Percentiles rank a stretch among this genome's conserved stretches.
phyloP scores from a whole-genome alignment of 331 rosid species.

The Saraca asoca region DNA sequence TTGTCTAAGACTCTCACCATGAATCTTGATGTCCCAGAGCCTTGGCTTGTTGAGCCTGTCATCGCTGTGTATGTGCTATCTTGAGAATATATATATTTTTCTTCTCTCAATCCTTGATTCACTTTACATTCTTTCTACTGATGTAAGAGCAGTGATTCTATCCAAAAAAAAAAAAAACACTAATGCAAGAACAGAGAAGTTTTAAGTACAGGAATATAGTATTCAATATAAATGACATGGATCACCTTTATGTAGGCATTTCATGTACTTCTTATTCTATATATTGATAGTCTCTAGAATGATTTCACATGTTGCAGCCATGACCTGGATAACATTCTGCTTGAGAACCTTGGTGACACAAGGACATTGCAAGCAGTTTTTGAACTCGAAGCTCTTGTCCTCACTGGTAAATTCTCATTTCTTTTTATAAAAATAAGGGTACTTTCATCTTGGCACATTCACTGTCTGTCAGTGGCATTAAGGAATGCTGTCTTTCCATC shows the following conservation, averaged over 20 bases:
- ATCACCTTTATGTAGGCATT: background rate
- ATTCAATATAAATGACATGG: constrained; percentile 3
- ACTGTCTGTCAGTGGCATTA: constrained; percentile 17
- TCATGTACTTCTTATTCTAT: background rate
- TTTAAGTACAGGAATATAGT: background rate
- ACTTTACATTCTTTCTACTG: constrained; percentile 19
- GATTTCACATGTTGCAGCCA: constrained; percentile 60
- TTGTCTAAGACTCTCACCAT: constrained; percentile 93
- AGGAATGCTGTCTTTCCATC: constrained; percentile 16
- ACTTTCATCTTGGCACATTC: background rate
- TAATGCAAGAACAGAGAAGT: constrained; percentile 12
- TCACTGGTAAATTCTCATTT: constrained; percentile 64
- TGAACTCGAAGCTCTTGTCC: constrained; percentile 98
- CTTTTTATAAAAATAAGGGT: background rate
- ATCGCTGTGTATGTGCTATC: constrained; percentile 73
- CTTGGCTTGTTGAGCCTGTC: constrained; percentile 98
- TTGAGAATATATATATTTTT: background rate
- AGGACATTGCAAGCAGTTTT: constrained; percentile 91
- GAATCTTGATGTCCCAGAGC: constrained; percentile 99
- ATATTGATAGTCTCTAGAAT: constrained; percentile 3
- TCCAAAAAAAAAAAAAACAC: too few relatives aligned
- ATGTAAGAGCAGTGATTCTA: constrained; percentile 12
- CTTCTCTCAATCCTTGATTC: constrained; percentile 15
- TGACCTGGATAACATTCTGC: constrained; percentile 97
- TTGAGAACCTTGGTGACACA: constrained; percentile 91